Evolutionary conservation across 2,329 filamentous ascomycete genomes (phyloP), one percentile per base, ranked within the genome.

Genomic region (Fusarium protoensiforme): DNA sequence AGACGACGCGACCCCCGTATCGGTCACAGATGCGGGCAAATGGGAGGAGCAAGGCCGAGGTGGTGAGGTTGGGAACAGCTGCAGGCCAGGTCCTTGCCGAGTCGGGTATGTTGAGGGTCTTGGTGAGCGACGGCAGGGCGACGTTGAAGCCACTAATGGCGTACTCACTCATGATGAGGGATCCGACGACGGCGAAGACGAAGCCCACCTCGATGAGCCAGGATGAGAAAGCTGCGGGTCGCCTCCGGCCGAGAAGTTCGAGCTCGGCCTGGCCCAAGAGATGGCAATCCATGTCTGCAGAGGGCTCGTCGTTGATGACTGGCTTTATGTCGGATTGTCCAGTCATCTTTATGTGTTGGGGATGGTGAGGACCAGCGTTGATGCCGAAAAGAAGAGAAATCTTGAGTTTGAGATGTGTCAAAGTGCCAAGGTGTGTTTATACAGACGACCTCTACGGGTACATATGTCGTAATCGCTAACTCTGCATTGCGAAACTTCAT

Each of bases 141-240:
- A 93, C 92, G 70, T 88, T 89, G 81, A 95, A 96, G 51, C 94
- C 94, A 61, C 92, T 93, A 62, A 95, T 89, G 79, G 92, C 93
- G 82, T 92, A 95, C 83, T 95, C 93, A 74, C 88, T 85, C 78
- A 92, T 86, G 69, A 92, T 87, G 82, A 92, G 90, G 59, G 90
- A 91, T 73, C 89, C 87, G 14, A 91, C 82, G 29, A 92, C 85
- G 2, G 90, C 89, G 73, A 89, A 87, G 78, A 90, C 87, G 78
- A 93, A 93, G 29, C 87, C 86, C 10, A 89, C 69, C 77, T 93
- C 92, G 29, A 86, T 80, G 81, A 86, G 85, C 53, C 82, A 78
- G 3, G 85, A 86, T 7, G 80, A 79, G 77, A 93, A 91, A 41
- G 82, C 82, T 4, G 84, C 82, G 2, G 92, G 92, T 7, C 91